Evolutionary conservation across 2,329 filamentous ascomycete genomes (phyloP).

Genomic region (Fusarium graminum): DNA sequence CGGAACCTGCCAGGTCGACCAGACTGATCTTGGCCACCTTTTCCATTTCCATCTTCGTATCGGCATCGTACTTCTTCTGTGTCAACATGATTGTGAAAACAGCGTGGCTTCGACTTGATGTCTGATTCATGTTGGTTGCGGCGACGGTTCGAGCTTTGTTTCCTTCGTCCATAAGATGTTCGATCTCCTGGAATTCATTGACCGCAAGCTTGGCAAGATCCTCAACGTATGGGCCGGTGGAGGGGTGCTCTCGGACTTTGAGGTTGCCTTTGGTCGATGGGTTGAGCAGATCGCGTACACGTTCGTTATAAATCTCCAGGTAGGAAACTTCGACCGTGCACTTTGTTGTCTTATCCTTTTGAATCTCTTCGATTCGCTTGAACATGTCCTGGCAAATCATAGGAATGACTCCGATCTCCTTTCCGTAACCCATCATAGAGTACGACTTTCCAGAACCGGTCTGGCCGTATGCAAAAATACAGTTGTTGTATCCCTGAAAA

Average conservation of each 20-base stretch:
- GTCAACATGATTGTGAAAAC: constrained; percentile 97
- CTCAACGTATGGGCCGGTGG: constrained; percentile 97
- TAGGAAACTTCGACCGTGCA: constrained; percentile 99
- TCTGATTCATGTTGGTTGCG: constrained; percentile 99
- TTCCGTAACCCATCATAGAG: constrained; percentile 99
- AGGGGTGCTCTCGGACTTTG: constrained; percentile 97
- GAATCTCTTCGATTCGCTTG: constrained; percentile 79
- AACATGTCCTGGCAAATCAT: constrained; percentile 99
- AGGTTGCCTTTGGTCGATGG: constrained; percentile 95
- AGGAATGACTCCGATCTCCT: constrained; percentile 95
- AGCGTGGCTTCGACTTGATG: constrained; percentile 96
- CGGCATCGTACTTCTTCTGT: constrained; percentile 89
- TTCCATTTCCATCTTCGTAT: constrained; percentile 97
- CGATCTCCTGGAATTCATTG: constrained; percentile 92
- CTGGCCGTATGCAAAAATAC: constrained; percentile 99
- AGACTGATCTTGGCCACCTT: constrained; percentile 98
- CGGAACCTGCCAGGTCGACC: constrained; percentile 97
- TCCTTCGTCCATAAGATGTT: constrained; percentile 98
- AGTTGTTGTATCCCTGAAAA: constrained; percentile 99
- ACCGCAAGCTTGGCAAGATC: constrained; percentile 96
- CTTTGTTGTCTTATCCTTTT: constrained; percentile 79
- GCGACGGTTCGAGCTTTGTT: constrained; percentile 99
- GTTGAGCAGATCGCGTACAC: constrained; percentile 94
- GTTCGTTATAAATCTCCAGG: constrained; percentile 98
- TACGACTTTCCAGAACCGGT: constrained; percentile 99